Evolutionary conservation across 2,329 filamentous ascomycete genomes (phyloP), one percentile per base, ranked within the genome.

Genomic region (Cytospora piceae): DNA sequence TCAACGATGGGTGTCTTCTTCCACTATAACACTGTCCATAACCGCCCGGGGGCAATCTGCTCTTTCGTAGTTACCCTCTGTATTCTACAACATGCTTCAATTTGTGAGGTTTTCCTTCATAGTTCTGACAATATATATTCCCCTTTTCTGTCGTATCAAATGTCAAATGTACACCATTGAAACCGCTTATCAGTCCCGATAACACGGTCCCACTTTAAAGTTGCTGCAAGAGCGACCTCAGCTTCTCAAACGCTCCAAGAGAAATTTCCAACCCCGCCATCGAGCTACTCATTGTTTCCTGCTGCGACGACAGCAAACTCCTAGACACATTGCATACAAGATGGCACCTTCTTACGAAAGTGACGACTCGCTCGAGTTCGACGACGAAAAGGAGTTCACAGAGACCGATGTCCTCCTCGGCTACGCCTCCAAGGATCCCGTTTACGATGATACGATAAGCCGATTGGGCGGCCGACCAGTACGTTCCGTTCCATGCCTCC

Each of bases 391-490:
- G 7, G 84, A 87, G 56, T 93, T 87, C 68, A 90, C 88, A 22
- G 90, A 92, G 76, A 98, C 95, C 8, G 92, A 91, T 70, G 93
- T 97, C 2, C 86, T 97, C 1, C 85, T 99, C 15, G 95, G 95
- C 5, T 99, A 96, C 76, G 91, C 93, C 3, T 91, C 91, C 1
- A 88, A 89, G 74, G 92, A 96, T 15, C 34, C 34, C 63, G 80
- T 87, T 17, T 90, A 89, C 63, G 89, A 92, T 69, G 94, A 99
- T 76, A 85, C 86, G 15, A 90, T 96, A 73, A 97, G 92, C 77
- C 92, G 94, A 71, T 82, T 99, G 14, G 95, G 95, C 70, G 95
- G 95, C 63, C 84, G 82, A 72, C 93, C 95, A 61, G 94, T 97
- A 89, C 72, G 89, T 80, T 59, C 15, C 39, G 39, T 52, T 27